Evolutionary conservation across 2,329 filamentous ascomycete species (phyloP), one percentile per base, ranked within the genome.

Genomic region (Xylaria sp.): DNA sequence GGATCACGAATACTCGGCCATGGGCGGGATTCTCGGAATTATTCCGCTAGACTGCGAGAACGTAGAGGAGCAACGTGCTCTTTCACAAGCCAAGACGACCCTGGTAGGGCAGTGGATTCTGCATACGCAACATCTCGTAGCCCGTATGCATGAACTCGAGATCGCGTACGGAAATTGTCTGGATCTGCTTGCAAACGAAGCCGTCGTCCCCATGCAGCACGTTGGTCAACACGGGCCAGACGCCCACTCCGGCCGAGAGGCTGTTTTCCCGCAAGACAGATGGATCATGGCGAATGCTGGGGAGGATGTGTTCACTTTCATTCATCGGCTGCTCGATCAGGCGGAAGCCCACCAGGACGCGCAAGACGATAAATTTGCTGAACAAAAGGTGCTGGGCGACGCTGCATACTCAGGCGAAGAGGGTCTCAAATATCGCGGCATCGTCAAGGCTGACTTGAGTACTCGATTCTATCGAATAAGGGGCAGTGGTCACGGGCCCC

Each of bases 81-180:
- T 81, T 13, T 67, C 69, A 2, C 66, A 72, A 23, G 86, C 84
- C 20, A 84, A 85, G 71, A 84, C 83, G 66, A 85, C 83, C 7
- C 78, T 90, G 20, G 78, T 90, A 3, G 88, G 88, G 12, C 88
- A 90, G 76, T 85, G 85, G 82, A 83, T 90, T 8, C 76, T 85
- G 28, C 86, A 85, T 72, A 84, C 83, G 3, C 86, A 88, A 74
- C 82, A 85, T 66, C 83, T 90, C 13, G 80, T 86, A 15, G 80
- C 78, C 7, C 86, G 88, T 49, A 83, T 86, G 79, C 87, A 88
- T 74, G 86, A 89, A 71, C 84, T 90, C 2, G 88, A 90, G 74
- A 82, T 85, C 13, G 76, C 79, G 20, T 85, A 88, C 69, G 85
- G 80, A 67, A 86, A 86, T 69, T 79, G 83, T 0, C 77, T 86